Percentiles rank a stretch among this genome's conserved stretches.
These are phyloP conservation scores for Lanzia echinophila DNA, from an alignment of 2,329 filamentous ascomycete species.

Conservation along the genomic window DNA sequence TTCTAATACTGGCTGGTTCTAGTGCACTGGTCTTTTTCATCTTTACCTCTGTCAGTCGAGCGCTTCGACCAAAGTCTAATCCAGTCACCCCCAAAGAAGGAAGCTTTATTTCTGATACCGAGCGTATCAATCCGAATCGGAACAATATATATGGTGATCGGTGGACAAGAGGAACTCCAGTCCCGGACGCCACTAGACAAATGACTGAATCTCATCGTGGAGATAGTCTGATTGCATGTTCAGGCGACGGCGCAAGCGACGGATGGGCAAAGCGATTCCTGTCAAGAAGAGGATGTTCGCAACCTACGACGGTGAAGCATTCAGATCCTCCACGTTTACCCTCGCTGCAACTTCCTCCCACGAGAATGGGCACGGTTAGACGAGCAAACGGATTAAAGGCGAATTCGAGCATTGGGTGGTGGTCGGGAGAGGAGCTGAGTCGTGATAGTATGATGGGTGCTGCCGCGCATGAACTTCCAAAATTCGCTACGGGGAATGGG, in stretches of 20 bases:
- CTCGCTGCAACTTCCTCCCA: constrained; percentile 1
- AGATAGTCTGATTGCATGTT: not conserved
- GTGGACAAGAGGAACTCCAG: not conserved
- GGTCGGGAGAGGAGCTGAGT: no score
- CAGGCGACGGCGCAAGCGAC: not conserved
- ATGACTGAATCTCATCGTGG: not conserved
- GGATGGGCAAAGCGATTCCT: not conserved
- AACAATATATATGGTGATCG: not conserved
- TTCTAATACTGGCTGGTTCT: not conserved
- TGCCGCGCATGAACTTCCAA: no score
- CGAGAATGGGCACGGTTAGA: not conserved
- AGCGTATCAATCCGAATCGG: not conserved
- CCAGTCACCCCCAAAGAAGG: not conserved
- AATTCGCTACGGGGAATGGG: no score
- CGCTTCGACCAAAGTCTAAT: not conserved
- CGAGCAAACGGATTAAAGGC: not conserved
- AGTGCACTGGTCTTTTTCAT: constrained; percentile 4
- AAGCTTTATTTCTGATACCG: not conserved
- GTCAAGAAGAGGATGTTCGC: not conserved
- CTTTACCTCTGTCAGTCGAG: constrained; percentile 1
- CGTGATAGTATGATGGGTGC: no score
- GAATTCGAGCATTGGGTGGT: no score
- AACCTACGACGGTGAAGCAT: no score
- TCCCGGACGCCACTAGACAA: not conserved
- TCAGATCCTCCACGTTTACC: not conserved